These are phyloP conservation scores for Aegilops tauschii DNA, from an alignment of 176 grass and related monocot species.

Conservation along the genomic window DNA sequence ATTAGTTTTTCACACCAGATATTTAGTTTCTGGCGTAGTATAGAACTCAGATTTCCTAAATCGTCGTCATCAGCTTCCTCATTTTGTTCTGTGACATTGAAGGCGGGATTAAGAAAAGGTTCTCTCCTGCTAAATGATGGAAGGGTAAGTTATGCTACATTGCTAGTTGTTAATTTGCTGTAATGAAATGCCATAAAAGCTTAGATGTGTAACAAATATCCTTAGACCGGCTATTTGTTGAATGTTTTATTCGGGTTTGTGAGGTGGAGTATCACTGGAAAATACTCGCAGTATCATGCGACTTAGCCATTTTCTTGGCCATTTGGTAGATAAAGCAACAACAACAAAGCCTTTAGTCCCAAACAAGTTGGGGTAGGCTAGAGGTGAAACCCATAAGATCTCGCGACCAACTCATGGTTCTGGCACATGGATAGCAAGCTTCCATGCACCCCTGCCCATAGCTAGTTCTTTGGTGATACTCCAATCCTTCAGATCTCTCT, in stretches of 20 bases:
- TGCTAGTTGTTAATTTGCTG: conserved; percentile 29
- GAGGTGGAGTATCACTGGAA: neutral
- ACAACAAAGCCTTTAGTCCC: too few species aligned
- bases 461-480: too few species aligned
- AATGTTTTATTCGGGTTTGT: conserved; percentile 28
- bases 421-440: too few species aligned
- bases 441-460: too few species aligned
- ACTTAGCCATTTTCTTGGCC: neutral
- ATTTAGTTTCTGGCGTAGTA: conserved; percentile 69
- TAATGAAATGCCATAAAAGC: conserved; percentile 2
- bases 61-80: conserved; percentile 36
- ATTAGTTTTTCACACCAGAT: conserved; percentile 89
- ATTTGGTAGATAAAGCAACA: neutral
- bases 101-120: conserved; percentile 76
- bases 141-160: conserved; percentile 65
- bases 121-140: conserved; percentile 93
- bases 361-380: too few species aligned
- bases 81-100: conserved; percentile 43
- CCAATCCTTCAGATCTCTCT: too few species aligned
- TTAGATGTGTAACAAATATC: neutral
- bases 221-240: conserved; percentile 8
- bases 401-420: too few species aligned
- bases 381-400: too few species aligned
- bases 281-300: neutral
- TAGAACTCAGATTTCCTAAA: conserved; percentile 57